These are phyloP conservation scores for Stropharia rugosoannulata DNA, from an alignment of 768 basidiomycete genomes.

Conservation along the genomic window DNA sequence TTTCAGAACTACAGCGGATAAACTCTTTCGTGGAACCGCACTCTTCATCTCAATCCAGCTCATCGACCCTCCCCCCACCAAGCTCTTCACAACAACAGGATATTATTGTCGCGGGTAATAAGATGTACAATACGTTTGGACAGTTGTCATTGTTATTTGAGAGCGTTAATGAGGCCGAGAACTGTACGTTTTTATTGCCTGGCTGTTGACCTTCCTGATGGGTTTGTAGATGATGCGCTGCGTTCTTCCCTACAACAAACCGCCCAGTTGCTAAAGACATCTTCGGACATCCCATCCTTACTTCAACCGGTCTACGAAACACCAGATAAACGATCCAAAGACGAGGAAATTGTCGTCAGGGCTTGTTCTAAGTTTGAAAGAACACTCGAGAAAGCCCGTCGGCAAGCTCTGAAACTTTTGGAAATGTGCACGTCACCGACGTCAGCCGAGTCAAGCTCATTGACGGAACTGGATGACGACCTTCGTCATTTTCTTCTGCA, in stretches of 20 bases:
- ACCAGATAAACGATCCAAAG: constrained; percentile 3
- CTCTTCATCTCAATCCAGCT: constrained; percentile 15
- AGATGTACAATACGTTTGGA: constrained; percentile 34
- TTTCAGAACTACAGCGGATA: constrained; percentile 46
- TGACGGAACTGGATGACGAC: background rate
- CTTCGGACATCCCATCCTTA: constrained; percentile 1
- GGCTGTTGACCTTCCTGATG: background rate
- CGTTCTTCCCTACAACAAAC: constrained; percentile 6
- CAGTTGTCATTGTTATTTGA: constrained; percentile 37
- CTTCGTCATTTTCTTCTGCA: constrained; percentile 11
- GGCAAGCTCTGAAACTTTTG: constrained; percentile 45
- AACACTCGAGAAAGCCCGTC: constrained; percentile 57
- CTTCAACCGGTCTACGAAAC: constrained; percentile 4
- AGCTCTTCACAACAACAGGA: constrained; percentile 2
- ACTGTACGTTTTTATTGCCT: constrained; percentile 1
- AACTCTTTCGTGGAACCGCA: constrained; percentile 34
- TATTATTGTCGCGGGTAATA: constrained; percentile 34
- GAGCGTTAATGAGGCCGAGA: constrained; percentile 1
- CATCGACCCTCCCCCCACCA: background rate
- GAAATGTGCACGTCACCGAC: constrained; percentile 28
- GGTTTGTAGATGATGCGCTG: constrained; percentile 3
- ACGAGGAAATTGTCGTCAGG: constrained; percentile 35
- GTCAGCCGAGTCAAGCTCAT: background rate
- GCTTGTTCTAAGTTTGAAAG: constrained; percentile 55
- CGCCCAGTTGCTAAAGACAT: constrained; percentile 7